Evolutionary conservation across 31 red algal species (phyloP), one percentile per base, ranked within the genome.

Genomic region (Odonthalia washingtoniensis): DNA sequence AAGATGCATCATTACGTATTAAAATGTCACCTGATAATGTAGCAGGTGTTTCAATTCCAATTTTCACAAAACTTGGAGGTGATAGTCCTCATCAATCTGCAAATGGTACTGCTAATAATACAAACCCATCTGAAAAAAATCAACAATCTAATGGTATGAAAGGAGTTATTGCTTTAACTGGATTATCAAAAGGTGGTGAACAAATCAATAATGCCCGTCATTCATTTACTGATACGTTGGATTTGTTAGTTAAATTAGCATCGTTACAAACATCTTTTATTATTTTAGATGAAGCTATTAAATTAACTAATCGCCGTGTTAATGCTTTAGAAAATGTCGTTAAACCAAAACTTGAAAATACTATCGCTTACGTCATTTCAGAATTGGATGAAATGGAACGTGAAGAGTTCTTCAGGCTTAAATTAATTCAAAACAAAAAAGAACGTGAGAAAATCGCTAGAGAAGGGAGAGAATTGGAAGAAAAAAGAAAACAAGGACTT

Each of bases 321-420:
- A 98, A 98, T 46, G 97, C 97, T 24, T 83, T 98, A 41, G 97
- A 98, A 65, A 98, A 98, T 72, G 97, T 98, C 57, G 87, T 98
- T 74, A 96, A 93, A 42, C 97, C 97, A 0, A 82, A 82, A 46
- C 60, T 98, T 45, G 94, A 98, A 36, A 96, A 98, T 65, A 98
- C 97, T 33, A 88, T 96, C 46, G 65, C 86, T 3, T 98, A 96
- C 53, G 95, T 98, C 36, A 88, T 96, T 40, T 95, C 91, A 2
- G 97, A 98, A 70, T 77, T 98, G 43, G 97, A 98, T 77, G 97
- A 98, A 64, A 92, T 96, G 90, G 97, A 98, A 83, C 75, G 97
- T 33, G 97, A 98, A 77, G 97, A 98, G 74, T 98, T 98, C 66
- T 98, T 98, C 82, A 85, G 97, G 33, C 87, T 98, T 42, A 98